These are phyloP conservation scores for Termitomyces sp. DNA, from an alignment of 768 basidiomycete genomes.

Conservation along the genomic window DNA sequence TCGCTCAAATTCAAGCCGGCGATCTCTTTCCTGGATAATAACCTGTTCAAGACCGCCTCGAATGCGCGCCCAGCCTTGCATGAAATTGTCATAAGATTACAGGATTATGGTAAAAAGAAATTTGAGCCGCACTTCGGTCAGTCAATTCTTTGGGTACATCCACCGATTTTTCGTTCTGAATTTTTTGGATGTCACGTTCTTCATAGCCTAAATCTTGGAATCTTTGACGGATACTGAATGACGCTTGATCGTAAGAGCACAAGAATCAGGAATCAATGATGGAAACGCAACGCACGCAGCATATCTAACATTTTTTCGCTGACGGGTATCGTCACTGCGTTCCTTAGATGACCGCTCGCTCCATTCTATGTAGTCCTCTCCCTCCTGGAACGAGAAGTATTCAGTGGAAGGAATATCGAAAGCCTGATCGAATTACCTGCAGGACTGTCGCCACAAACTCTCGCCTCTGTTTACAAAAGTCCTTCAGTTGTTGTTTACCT, in stretches of 20 bases:
- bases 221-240: slow-evolving; percentile 14
- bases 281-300: slow-evolving; percentile 7
- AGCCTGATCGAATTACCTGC: not conserved
- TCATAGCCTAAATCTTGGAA: slow-evolving; percentile 18
- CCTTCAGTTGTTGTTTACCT: slow-evolving; percentile 22
- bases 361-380: slow-evolving; percentile 8
- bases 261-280: not conserved
- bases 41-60: slow-evolving; percentile 16
- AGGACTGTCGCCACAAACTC: slow-evolving; percentile 12
- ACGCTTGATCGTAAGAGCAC: not conserved
- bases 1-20: slow-evolving; percentile 9
- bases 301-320: slow-evolving; percentile 1
- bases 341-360: not conserved
- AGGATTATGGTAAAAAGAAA: not conserved
- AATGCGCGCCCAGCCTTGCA: slow-evolving; percentile 22
- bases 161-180: not conserved
- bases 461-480: slow-evolving; percentile 18
- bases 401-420: no score
- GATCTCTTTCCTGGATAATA: slow-evolving; percentile 1
- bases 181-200: slow-evolving; percentile 7
- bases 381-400: slow-evolving; percentile 3
- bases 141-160: slow-evolving; percentile 18
- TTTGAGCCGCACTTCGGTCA: slow-evolving; percentile 20
- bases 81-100: not conserved
- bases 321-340: not conserved